Base-by-base conservation (phyloP, 306 rosid genomes). In the Purshia tridentata region DNA sequence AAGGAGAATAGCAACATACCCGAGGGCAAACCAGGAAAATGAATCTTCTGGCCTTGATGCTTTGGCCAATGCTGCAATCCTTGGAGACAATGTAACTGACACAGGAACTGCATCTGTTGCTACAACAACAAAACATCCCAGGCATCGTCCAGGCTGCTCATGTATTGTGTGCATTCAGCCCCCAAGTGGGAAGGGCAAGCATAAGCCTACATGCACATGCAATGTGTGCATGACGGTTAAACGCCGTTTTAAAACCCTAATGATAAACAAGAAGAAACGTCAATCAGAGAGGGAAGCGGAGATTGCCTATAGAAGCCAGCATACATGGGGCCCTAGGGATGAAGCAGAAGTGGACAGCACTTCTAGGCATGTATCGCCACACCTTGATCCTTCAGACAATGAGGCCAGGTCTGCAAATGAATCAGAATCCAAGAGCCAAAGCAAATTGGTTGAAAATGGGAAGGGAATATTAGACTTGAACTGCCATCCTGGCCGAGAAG, bases 111-210 rank as follows among this genome's bases (percentile, higher is more conserved):
- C 87, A 53, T 86, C 90, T 48, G 89, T 91, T 3, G 92, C 92
- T 37, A 91, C 97, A 59, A 94, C 99, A 51, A 94, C 99, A 47
- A 91, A 79, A 76, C 99, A 94, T 81, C 99, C 99, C 18, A 82
- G 99, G 70, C 99, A 94, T 76, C 96, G 99, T 47, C 97, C 99
- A 19, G 99, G 99, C 73, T 94, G 99, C 88, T 91, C 99, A 61
- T 94, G 99, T 84, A 94, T 94, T 80, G 99, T 94, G 67, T 94
- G 99, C 84, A 94, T 94, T 88, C 99, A 94, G 80, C 99, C 99
- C 66, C 99, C 99, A 0, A 94, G 99, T 61, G 99, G 99, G 66
- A 94, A 94, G 84, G 99, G 99, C 51, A 94, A 94, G 87, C 99
- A 94, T 88, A 94, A 94, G 75, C 97, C 99, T 63, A 81, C 96